Conservation (phyloP, 805 yeast genomes). For the Osmozyma mogii region DNA sequence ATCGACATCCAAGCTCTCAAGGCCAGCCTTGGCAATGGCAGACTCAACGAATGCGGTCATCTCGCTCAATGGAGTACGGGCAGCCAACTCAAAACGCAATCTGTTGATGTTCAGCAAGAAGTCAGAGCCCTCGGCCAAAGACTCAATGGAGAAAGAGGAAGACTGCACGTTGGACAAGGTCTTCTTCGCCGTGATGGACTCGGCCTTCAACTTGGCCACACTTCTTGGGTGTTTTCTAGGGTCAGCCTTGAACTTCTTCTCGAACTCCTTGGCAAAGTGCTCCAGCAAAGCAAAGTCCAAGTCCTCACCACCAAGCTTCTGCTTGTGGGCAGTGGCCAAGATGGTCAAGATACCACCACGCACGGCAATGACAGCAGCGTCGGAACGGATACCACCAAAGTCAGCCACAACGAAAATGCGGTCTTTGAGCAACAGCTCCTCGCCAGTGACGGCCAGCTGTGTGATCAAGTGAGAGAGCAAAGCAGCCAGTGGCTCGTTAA, state of each 20-base stretch:
- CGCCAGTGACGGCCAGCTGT: constrained; percentile 19
- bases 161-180: constrained; percentile 85
- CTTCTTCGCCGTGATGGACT: constrained; percentile 77
- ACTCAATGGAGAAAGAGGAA: constrained; percentile 89
- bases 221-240: constrained; percentile 80
- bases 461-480: constrained; percentile 67
- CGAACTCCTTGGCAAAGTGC: constrained; percentile 86
- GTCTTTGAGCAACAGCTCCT: constrained; percentile 46
- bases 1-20: constrained; percentile 79
- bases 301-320: constrained; percentile 78
- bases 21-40: constrained; percentile 71
- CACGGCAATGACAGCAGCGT: constrained; percentile 86
- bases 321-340: constrained; percentile 77
- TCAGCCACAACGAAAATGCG: constrained; percentile 87
- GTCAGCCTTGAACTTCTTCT: constrained; percentile 76
- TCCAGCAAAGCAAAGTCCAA: constrained; percentile 76
- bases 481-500: constrained; percentile 91
- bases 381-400: constrained; percentile 93
- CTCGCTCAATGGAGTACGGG: constrained; percentile 67
- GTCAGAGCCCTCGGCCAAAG: constrained; percentile 89
- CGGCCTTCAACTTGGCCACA: constrained; percentile 78
- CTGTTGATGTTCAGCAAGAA: constrained; percentile 91
- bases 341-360: constrained; percentile 92
- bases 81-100: constrained; percentile 83
- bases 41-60: constrained; percentile 71